These are phyloP conservation scores for Amanita molliuscula DNA, from an alignment of 768 basidiomycete species.

Conservation along the genomic window DNA sequence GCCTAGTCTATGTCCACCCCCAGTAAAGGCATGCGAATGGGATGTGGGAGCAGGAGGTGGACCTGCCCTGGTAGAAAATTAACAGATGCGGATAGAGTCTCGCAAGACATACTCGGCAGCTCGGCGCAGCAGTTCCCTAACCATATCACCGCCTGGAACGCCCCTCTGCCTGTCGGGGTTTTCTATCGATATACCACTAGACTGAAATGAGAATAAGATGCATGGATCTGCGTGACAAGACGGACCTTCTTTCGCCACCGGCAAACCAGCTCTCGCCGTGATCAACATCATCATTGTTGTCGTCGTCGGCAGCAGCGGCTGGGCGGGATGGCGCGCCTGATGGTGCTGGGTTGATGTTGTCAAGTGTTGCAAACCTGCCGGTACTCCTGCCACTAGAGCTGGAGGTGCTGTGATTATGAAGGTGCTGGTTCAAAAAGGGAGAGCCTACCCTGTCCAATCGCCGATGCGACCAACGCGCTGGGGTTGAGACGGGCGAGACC, in stretches of 20 bases:
- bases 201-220: neutral
- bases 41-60: conserved; percentile 14
- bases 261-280: conserved; percentile 73
- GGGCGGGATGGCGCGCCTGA: conserved; percentile 9
- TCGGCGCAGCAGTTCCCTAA: conserved; percentile 64
- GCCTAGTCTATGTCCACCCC: conserved; percentile 78
- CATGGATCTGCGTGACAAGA: neutral
- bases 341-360: conserved; percentile 13
- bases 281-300: conserved; percentile 39
- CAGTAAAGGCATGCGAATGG: conserved; percentile 37
- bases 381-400: conserved; percentile 9
- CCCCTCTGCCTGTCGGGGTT: conserved; percentile 54
- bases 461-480: conserved; percentile 45
- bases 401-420: neutral
- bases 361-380: conserved; percentile 21
- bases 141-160: conserved; percentile 48
- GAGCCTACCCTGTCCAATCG: conserved; percentile 30
- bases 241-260: conserved; percentile 88
- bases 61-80: conserved; percentile 22
- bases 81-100: neutral
- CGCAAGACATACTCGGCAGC: conserved; percentile 59
- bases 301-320: conserved; percentile 33
- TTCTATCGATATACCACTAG: conserved; percentile 80
- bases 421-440: neutral
- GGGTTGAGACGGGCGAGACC: conserved; percentile 27